Evolutionary conservation across 106 monocot genomes (phyloP).

Genomic region (Ottelia alismoides): DNA sequence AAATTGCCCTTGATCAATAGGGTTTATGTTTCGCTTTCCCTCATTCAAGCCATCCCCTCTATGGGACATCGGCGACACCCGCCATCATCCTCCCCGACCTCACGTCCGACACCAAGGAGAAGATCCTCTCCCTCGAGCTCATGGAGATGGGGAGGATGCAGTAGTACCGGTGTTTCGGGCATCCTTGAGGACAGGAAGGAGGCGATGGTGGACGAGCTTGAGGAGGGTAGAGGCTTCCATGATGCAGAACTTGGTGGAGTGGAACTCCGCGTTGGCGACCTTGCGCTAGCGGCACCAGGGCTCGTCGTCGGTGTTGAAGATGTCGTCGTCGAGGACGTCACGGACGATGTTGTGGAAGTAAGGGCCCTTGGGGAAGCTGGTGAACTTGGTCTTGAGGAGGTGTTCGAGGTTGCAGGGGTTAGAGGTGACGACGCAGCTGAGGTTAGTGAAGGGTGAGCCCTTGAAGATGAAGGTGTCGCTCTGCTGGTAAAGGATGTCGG

Average conservation of each 20-base stretch:
- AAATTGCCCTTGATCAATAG: too few relatives aligned
- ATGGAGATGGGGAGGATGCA: too few relatives aligned
- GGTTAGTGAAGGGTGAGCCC: constrained; percentile 62
- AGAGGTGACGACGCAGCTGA: constrained; percentile 59
- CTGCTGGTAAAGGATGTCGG: too few relatives aligned
- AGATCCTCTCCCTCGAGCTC: too few relatives aligned
- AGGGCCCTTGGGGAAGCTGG: constrained; percentile 63
- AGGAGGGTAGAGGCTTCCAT: constrained; percentile 43
- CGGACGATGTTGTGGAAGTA: constrained; percentile 54
- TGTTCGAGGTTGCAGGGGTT: constrained; percentile 86
- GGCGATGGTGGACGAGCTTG: constrained; percentile 63
- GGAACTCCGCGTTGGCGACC: constrained; percentile 71
- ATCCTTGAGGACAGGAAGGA: constrained; percentile 61
- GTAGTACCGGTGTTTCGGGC: too few relatives aligned
- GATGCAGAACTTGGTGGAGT: constrained; percentile 63
- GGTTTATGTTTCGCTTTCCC: too few relatives aligned
- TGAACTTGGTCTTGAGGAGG: constrained; percentile 67
- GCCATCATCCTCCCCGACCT: too few relatives aligned
- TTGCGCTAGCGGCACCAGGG: constrained; percentile 62
- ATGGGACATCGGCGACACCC: too few relatives aligned
- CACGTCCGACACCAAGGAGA: too few relatives aligned
- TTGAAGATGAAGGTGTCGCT: too few relatives aligned
- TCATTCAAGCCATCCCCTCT: too few relatives aligned
- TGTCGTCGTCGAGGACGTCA: constrained; percentile 66
- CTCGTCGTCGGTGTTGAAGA: constrained; percentile 77